Evolutionary conservation across 345 rosid species (phyloP), one percentile per base, ranked within the genome.

Genomic region (Clausena lansium): DNA sequence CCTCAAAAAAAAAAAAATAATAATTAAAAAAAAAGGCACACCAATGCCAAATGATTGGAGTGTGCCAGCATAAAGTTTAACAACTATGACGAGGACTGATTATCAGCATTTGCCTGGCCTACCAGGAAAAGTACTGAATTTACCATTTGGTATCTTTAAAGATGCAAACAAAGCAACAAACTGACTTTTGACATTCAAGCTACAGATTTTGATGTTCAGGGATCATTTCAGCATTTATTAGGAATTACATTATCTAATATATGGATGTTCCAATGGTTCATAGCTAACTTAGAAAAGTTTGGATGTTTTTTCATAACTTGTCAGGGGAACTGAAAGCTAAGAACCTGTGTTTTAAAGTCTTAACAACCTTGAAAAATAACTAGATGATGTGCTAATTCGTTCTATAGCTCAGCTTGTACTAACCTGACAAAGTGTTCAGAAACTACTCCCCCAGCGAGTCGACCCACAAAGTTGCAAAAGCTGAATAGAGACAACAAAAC

Each of bases 361-460:
- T 32, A 67, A 72, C 25, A 36, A 58, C 32, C 71, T 73, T 27
- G 15, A 67, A 36, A 36, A 52, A 52, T 52, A 52, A 15, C 17
- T 38, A n/a, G 28, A 36, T 28, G 35, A 69, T 70, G n/a, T 19
- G 73, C n/a, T 24, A 11, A 32, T 33, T 2, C 28, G 24, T 55
- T 59, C n/a, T 25, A 28, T 64, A 30, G 24, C 55, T 33, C 22
- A 33, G 69, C 39, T 14, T 8, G 35, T 19, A 78, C 86, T 35
- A 6, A 89, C 93, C 93, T 89, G 79, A 91, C 91, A 81, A 87
- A 91, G 79, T 91, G 88, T 67, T 91, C 93, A 55, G 93, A 91
- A 47, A 91, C 71, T 2, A 60, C 54, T 4, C 95, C 95, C 14
- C 93, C 89, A 25, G 93, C 89, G 50, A 91, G 90, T 30, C 93